phyloP scores from a whole-genome alignment of 768 basidiomycete genomes.

The Lactarius psammicola region DNA sequence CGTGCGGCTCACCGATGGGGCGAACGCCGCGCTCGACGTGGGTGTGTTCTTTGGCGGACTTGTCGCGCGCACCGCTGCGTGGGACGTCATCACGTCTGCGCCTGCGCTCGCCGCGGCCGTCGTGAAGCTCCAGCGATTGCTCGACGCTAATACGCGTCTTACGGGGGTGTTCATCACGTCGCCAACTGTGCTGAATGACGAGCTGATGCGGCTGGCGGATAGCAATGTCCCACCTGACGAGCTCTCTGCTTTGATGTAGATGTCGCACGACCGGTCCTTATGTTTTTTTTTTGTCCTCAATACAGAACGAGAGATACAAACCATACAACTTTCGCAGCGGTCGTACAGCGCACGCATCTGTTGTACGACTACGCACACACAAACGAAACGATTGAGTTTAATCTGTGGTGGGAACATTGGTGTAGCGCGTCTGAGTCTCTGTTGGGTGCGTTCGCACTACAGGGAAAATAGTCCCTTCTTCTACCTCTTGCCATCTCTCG shows the following conservation, averaged over 20 bases:
- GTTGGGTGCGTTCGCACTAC: background rate
- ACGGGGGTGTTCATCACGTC: constrained; percentile 4
- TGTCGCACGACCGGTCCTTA: background rate
- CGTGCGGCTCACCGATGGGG: background rate
- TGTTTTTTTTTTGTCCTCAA: background rate
- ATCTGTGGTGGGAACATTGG: constrained; percentile 5
- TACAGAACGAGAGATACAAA: background rate
- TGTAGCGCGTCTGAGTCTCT: too few species aligned
- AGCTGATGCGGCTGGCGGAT: constrained; percentile 1
- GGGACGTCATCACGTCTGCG: background rate
- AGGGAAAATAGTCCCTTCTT: too few species aligned
- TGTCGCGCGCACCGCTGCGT: background rate
- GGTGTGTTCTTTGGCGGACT: constrained; percentile 4
- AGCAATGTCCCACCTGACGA: constrained; percentile 3
- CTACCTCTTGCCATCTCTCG: too few species aligned
- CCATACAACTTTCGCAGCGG: background rate
- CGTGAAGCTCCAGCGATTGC: constrained; percentile 7
- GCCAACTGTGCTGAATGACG: constrained; percentile 5
- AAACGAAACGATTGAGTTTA: constrained; percentile 6
- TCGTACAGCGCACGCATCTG: constrained; percentile 2
- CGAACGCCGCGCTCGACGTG: background rate
- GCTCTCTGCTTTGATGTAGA: constrained; percentile 1
- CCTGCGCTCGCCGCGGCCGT: background rate
- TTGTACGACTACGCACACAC: constrained; percentile 1
- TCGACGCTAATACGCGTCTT: background rate